Evolutionary conservation across 345 rosid genomes (phyloP), one percentile per base, ranked within the genome.

Genomic region (Eutrema yunnanense): DNA sequence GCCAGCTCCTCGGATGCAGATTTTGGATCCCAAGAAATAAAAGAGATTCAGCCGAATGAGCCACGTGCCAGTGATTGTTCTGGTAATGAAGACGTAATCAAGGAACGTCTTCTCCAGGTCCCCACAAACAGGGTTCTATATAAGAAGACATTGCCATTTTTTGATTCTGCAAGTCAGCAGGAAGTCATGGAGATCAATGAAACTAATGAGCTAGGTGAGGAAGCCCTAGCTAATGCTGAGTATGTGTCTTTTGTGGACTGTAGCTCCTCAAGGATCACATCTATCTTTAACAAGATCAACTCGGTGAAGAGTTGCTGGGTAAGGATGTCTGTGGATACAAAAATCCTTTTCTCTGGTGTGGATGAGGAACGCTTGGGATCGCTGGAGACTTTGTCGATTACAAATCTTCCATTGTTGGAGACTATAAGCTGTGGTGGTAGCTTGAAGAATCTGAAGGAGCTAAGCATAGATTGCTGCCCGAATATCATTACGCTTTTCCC

Each of bases 381-480:
- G 36, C 73, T 86, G n/a, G 80, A 81, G 78, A 71, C 60, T 41
- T 62, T 87, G 13, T 82, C 80, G 50, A 71, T 81, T 13, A 79
- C 84, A 51, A 84, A 67, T 50, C 65, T 87, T 9, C 75, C 73
- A 8, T 67, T 71, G 1, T 30, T 86, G 50, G 62, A 50, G 55
- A 67, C 74, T 13, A 11, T 88, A 58, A 61, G 50, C 61, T 56
- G 43, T 26, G 56, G 46, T 43, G 49, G 0, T 48, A 51, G 54
- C 78, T 73, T 83, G 2, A 47, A 3, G 46, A 81, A 65, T 43
- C 85, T 89, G 49, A 84, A 77, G 64, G 44, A 37, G 1, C 72
- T 86, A 82, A 4, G 55, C 71, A 2, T 89, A 4, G 86, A 85
- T 22, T 82, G 80, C 52, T 87, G 87, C 43, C 87, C 87, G 3